Conservation (phyloP, 2,329 filamentous ascomycete species). For the Pseudonectria foliicola region DNA sequence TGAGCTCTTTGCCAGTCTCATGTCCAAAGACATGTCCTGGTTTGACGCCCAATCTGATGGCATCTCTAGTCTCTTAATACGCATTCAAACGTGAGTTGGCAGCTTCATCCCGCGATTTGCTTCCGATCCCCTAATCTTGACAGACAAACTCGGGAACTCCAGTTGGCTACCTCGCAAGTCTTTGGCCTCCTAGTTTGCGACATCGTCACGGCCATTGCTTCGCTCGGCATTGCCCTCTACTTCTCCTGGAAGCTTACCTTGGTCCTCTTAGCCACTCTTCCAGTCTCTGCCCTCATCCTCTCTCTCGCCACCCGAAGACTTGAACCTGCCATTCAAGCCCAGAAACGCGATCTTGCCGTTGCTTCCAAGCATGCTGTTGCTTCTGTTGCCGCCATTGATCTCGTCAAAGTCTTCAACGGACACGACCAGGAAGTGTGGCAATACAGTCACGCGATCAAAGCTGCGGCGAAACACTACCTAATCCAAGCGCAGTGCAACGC, state of each 20-base stretch:
- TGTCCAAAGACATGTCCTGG: slow-evolving; percentile 73
- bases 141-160: slow-evolving; percentile 77
- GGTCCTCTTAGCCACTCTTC: slow-evolving; percentile 66
- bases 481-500: slow-evolving; percentile 63
- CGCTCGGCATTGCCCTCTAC: slow-evolving; percentile 65
- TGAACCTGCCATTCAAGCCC: slow-evolving; percentile 58
- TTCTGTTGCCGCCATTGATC: slow-evolving; percentile 67
- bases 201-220: slow-evolving; percentile 55
- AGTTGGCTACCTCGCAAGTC: slow-evolving; percentile 71
- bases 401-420: slow-evolving; percentile 81
- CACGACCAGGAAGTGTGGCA: slow-evolving; percentile 60
- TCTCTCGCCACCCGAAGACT: slow-evolving; percentile 53
- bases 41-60: slow-evolving; percentile 70
- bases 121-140: not conserved
- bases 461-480: slow-evolving; percentile 56
- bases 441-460: slow-evolving; percentile 52
- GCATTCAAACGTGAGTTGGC: slow-evolving; percentile 61
- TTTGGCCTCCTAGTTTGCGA: slow-evolving; percentile 64
- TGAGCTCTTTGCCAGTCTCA: slow-evolving; percentile 58
- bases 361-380: slow-evolving; percentile 67
- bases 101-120: no score
- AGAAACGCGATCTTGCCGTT: slow-evolving; percentile 58
- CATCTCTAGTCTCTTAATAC: slow-evolving; percentile 61
- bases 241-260: slow-evolving; percentile 81
- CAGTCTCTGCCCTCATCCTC: slow-evolving; percentile 57